Conservation (phyloP, 176 grass and related monocot species). For the Carex myosuroides region DNA sequence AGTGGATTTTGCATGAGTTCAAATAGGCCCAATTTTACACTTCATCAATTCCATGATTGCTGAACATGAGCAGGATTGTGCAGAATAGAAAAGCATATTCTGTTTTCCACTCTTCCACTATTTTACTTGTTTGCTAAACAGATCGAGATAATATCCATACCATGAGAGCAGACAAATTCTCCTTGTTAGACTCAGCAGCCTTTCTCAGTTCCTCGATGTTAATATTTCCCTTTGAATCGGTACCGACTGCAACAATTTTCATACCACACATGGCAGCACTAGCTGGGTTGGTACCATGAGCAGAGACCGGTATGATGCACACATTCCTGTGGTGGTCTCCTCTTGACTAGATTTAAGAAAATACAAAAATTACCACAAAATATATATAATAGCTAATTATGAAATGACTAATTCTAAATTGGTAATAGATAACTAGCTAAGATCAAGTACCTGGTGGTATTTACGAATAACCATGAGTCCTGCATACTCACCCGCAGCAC, state of each 20-base stretch:
- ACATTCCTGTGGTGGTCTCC: constrained; percentile 88
- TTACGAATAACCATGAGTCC: constrained; percentile 99
- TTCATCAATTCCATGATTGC: not conserved
- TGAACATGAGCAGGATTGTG: not conserved
- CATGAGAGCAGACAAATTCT: constrained; percentile 92
- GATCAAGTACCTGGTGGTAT: constrained; percentile 52
- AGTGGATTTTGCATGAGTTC: not conserved
- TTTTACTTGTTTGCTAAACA: not conserved
- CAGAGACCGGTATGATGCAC: constrained; percentile 98
- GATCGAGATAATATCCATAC: constrained; percentile 32
- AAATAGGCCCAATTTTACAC: not conserved
- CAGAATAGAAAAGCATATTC: not conserved
- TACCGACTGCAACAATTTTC: constrained; percentile 97
- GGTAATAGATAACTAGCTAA: not conserved
- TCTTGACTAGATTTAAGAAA: constrained; percentile 46
- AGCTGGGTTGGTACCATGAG: constrained; percentile 95
- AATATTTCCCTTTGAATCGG: constrained; percentile 97
- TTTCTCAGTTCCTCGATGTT: constrained; percentile 92
- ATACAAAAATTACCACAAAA: not conserved
- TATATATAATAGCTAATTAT: not conserved
- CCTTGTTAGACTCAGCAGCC: constrained; percentile 86
- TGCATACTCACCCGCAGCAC: constrained; percentile 96
- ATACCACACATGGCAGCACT: constrained; percentile 99
- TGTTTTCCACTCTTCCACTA: not conserved
- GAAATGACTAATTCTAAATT: not conserved